Percentiles rank a stretch among this genome's conserved stretches.
phyloP scores from a whole-genome alignment of 768 basidiomycete genomes.

The Kwoniella pini region DNA sequence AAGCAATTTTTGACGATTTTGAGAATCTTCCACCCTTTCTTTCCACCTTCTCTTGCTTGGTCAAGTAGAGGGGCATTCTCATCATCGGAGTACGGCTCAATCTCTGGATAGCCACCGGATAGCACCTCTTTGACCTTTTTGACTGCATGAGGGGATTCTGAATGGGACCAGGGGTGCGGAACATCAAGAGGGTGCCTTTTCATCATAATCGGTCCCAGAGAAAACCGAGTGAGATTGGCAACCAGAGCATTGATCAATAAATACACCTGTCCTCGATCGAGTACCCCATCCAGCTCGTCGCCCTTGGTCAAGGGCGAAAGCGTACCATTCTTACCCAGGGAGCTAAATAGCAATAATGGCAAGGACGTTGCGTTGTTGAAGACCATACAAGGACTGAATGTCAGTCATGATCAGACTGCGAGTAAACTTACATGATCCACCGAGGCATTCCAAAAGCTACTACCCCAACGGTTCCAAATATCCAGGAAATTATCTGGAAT shows the following conservation, averaged over 20 bases:
- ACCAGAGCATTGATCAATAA: slow-evolving; percentile 53
- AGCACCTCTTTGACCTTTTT: slow-evolving; percentile 20
- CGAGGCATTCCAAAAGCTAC: slow-evolving; percentile 34
- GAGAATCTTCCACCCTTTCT: slow-evolving; percentile 16
- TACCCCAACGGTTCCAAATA: slow-evolving; percentile 37
- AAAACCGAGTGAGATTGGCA: slow-evolving; percentile 49
- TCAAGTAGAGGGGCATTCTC: slow-evolving; percentile 41
- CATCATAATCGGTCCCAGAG: slow-evolving; percentile 44
- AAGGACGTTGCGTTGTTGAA: slow-evolving; percentile 54
- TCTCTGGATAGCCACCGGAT: slow-evolving; percentile 30
- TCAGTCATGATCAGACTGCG: neutral
- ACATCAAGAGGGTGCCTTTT: slow-evolving; percentile 19
- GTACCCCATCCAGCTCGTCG: slow-evolving; percentile 26
- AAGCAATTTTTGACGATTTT: slow-evolving; percentile 11
- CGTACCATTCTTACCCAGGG: slow-evolving; percentile 45
- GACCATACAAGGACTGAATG: slow-evolving; percentile 48
- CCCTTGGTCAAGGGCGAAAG: slow-evolving; percentile 41
- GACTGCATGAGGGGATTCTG: slow-evolving; percentile 31
- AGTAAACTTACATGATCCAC: slow-evolving; percentile 40
- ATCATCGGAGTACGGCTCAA: slow-evolving; percentile 33
- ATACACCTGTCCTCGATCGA: slow-evolving; percentile 47
- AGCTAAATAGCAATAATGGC: slow-evolving; percentile 48
- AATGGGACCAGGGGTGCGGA: slow-evolving; percentile 23
- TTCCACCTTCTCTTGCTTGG: slow-evolving; percentile 26
- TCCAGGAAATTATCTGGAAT: slow-evolving; percentile 48